Evolutionary conservation across 2,329 filamentous ascomycete genomes (phyloP).

Genomic region (Aspergillus quadricinctus): DNA sequence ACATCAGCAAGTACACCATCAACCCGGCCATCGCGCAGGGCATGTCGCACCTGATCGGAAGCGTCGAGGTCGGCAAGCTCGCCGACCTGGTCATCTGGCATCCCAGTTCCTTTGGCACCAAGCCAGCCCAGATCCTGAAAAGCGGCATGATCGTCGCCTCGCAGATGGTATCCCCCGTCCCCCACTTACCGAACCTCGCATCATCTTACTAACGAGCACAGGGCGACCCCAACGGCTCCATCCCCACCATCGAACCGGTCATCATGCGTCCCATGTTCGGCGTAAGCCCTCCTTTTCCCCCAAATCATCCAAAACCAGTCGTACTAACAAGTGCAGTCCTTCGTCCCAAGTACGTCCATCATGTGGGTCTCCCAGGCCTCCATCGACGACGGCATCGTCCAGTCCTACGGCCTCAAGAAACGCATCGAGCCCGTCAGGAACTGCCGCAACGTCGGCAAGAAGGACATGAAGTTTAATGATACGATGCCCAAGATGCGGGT

Average conservation of each 20-base stretch:
- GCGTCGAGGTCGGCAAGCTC: conserved; percentile 81
- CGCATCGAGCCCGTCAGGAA: conserved; percentile 73
- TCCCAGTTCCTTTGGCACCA: conserved; percentile 78
- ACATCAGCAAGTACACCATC: conserved; percentile 93
- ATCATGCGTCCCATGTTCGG: conserved; percentile 84
- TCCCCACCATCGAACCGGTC: conserved; percentile 82
- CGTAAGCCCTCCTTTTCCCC: conserved; percentile 24
- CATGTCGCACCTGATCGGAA: conserved; percentile 81
- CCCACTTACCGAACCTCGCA: too few relatives aligned
- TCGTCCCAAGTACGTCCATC: conserved; percentile 68
- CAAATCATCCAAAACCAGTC: neutral
- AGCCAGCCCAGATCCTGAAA: conserved; percentile 78
- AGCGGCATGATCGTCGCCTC: conserved; percentile 78
- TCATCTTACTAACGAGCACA: conserved; percentile 25
- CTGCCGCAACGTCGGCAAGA: conserved; percentile 72
- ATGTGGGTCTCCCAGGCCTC: conserved; percentile 77
- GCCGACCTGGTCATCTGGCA: conserved; percentile 89
- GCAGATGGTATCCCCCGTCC: conserved; percentile 63
- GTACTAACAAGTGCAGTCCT: conserved; percentile 35
- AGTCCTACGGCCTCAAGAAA: conserved; percentile 71
- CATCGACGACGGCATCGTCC: conserved; percentile 62
- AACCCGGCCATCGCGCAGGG: conserved; percentile 91
- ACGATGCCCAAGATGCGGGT: conserved; percentile 81
- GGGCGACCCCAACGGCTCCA: conserved; percentile 78
- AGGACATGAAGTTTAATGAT: conserved; percentile 88